Evolutionary conservation across 345 rosid genomes (phyloP).

Genomic region (Syzygium oleosum): DNA sequence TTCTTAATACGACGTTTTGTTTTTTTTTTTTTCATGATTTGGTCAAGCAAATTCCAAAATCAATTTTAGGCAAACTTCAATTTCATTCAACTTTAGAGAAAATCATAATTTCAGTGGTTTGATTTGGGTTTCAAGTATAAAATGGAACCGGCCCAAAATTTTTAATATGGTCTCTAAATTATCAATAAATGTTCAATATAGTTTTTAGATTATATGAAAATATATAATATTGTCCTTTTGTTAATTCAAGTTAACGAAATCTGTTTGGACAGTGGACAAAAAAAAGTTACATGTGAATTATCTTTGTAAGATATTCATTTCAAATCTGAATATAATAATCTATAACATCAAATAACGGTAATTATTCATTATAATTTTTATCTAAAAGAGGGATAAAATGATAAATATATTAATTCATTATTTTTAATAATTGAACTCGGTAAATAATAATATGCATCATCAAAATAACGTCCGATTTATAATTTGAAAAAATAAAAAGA

Average conservation of each 20-base stretch:
- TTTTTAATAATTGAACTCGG: not conserved
- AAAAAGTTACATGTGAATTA: accelerated
- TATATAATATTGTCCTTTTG: accelerated
- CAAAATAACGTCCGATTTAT: not conserved
- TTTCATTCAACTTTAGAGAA: not conserved
- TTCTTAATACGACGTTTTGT: not conserved
- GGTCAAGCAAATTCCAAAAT: not conserved
- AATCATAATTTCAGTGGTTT: not conserved
- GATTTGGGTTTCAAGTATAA: not conserved
- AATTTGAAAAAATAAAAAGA: not conserved
- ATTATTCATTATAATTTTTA: not conserved
- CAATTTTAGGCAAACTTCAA: not conserved
- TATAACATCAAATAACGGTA: accelerated
- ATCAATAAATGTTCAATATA: not conserved
- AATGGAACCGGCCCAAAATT: not conserved
- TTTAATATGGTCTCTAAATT: not conserved
- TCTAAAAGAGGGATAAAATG: not conserved
- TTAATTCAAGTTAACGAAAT: not conserved
- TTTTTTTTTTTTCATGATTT: not conserved
- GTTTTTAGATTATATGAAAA: accelerated
- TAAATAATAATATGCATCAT: not conserved
- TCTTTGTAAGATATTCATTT: not conserved
- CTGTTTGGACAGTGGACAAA: accelerated
- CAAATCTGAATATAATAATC: not conserved
- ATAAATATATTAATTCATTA: accelerated